A percentile compares a stretch with the other conserved stretches of the same genome.
phyloP scores from a whole-genome alignment of 2,329 filamentous ascomycete genomes.

The Corinectria fuckeliana region DNA sequence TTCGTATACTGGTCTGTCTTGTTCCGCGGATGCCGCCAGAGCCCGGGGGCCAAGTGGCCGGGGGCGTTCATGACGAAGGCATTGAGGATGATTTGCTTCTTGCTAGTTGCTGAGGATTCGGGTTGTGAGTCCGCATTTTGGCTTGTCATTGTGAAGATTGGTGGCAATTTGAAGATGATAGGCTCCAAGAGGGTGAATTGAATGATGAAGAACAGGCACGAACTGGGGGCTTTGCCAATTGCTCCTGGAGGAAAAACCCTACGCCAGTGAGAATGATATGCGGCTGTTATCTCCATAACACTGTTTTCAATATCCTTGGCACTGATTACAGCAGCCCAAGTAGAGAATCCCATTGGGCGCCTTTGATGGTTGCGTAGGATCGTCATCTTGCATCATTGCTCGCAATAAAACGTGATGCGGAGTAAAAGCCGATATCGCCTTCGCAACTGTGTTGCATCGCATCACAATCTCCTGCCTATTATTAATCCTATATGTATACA shows the following conservation, averaged over 20 bases:
- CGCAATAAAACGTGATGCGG: background rate
- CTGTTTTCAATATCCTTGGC: background rate
- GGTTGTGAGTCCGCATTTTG: background rate
- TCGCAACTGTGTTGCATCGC: background rate
- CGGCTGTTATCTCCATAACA: background rate
- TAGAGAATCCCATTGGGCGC: background rate
- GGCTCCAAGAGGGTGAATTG: background rate
- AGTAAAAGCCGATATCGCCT: background rate
- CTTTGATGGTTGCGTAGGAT: background rate
- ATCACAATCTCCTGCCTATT: background rate
- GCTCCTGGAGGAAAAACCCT: background rate
- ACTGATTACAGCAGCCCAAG: background rate
- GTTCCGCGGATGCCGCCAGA: constrained; percentile 31
- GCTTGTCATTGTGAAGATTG: background rate
- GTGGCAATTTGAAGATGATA: background rate
- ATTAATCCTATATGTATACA: background rate
- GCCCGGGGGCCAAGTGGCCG: constrained; percentile 20
- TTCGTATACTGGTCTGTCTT: constrained; percentile 29
- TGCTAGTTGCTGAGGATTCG: background rate
- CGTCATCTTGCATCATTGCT: background rate
- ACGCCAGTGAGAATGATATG: background rate
- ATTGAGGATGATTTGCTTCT: constrained; percentile 27
- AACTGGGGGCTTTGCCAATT: background rate
- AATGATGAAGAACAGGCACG: background rate
- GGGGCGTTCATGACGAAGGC: constrained; percentile 30